These are phyloP conservation scores for Globisporangium nodosum DNA, from an alignment of 352 stramenopile genomes.

Conservation along the genomic window DNA sequence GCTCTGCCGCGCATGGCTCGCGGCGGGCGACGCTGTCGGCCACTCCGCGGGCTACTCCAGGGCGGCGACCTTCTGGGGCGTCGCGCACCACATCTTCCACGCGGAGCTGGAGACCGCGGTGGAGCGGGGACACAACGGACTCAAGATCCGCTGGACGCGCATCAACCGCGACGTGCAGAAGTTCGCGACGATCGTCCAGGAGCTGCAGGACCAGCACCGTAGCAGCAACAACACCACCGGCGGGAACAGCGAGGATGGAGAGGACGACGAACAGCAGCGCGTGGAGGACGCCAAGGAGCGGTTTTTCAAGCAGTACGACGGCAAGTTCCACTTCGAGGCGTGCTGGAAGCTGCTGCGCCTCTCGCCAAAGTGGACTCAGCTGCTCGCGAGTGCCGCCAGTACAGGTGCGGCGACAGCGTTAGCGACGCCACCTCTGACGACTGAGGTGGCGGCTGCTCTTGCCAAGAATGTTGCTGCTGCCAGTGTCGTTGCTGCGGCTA, in stretches of 20 bases:
- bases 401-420: not conserved
- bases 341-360: constrained; percentile 69
- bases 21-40: constrained; percentile 39
- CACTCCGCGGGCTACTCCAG: constrained; percentile 30
- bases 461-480: not conserved
- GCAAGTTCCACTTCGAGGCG: constrained; percentile 63
- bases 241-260: not conserved
- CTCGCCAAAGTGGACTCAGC: constrained; percentile 57
- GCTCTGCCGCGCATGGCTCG: constrained; percentile 67
- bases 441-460: not conserved
- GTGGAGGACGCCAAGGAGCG: constrained; percentile 49
- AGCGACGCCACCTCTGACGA: constrained; percentile 1
- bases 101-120: constrained; percentile 48
- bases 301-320: constrained; percentile 39
- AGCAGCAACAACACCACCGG: constrained; percentile 6
- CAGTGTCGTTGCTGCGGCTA: no score
- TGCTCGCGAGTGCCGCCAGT: constrained; percentile 40
- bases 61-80: constrained; percentile 57
- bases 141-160: constrained; percentile 79
- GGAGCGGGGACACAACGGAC: constrained; percentile 57
- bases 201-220: constrained; percentile 21
- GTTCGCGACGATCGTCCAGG: constrained; percentile 47
- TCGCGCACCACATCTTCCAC: constrained; percentile 65
- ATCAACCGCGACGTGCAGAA: constrained; percentile 78
- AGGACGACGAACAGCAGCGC: constrained; percentile 33